These are phyloP conservation scores for Aspergillus oerlinghausenensis DNA, from an alignment of 2,329 filamentous ascomycete genomes.

Conservation along the genomic window DNA sequence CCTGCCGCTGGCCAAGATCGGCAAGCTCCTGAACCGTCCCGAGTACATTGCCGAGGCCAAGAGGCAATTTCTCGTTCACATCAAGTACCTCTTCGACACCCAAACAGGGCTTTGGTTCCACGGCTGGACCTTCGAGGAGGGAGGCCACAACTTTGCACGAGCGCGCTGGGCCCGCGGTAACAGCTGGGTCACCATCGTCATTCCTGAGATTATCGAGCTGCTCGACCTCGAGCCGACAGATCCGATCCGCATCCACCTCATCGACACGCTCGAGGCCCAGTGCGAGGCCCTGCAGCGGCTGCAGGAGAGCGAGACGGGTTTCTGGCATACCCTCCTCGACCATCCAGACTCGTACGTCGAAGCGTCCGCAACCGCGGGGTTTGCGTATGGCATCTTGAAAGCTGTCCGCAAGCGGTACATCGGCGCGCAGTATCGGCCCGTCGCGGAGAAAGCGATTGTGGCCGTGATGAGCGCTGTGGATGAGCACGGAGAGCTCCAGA, in stretches of 20 bases:
- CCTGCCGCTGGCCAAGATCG: constrained; percentile 74
- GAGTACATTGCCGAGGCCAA: constrained; percentile 75
- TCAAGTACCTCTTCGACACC: constrained; percentile 73
- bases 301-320: constrained; percentile 55
- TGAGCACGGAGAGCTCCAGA: constrained; percentile 62
- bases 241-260: constrained; percentile 51
- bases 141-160: constrained; percentile 56
- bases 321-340: constrained; percentile 73
- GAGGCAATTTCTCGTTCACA: constrained; percentile 69
- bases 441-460: constrained; percentile 62
- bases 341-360: constrained; percentile 69
- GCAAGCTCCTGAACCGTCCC: constrained; percentile 62
- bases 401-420: constrained; percentile 67
- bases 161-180: constrained; percentile 55
- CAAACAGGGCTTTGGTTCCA: constrained; percentile 73
- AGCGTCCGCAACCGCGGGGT: constrained; percentile 73
- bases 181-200: constrained; percentile 74
- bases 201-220: constrained; percentile 74
- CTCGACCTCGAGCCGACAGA: constrained; percentile 58
- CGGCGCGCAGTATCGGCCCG: constrained; percentile 54
- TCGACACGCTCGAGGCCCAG: constrained; percentile 61
- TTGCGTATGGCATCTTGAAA: constrained; percentile 76
- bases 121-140: constrained; percentile 71
- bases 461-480: constrained; percentile 65
- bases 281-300: constrained; percentile 58